Evolutionary conservation across 139 green algal species (phyloP).

Genomic region (Yamagishiella unicocca): DNA sequence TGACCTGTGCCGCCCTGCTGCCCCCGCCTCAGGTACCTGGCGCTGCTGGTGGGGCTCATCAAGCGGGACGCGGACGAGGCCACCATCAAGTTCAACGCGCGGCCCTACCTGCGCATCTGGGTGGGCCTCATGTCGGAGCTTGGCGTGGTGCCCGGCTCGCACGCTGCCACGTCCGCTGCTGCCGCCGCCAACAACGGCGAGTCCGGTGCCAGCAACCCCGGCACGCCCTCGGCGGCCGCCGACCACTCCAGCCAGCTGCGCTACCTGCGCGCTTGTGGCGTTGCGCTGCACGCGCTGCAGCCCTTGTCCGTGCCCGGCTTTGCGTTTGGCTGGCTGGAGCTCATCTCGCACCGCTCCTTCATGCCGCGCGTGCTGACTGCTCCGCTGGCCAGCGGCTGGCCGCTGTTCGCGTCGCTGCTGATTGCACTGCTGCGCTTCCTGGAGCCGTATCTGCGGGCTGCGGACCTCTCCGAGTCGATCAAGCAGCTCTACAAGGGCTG

Average conservation of each 20-base stretch:
- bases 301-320: conserved; percentile 93
- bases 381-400: conserved; percentile 53
- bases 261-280: conserved; percentile 49
- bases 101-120: conserved; percentile 95
- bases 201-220: background rate
- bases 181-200: background rate
- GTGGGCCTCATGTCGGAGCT: conserved; percentile 90
- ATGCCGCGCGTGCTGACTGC: conserved; percentile 93
- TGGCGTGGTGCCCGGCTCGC: conserved; percentile 32
- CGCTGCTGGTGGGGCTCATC: conserved; percentile 74
- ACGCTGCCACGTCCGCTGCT: conserved; percentile 10
- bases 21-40: conserved; percentile 69
- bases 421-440: conserved; percentile 93
- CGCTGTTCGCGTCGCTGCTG: conserved; percentile 67
- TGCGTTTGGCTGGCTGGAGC: conserved; percentile 96
- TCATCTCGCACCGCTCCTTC: conserved; percentile 91
- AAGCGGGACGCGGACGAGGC: conserved; percentile 84
- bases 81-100: conserved; percentile 85
- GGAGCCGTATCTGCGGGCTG: conserved; percentile 94
- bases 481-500: conserved; percentile 96
- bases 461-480: conserved; percentile 84
- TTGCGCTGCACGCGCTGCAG: conserved; percentile 81
- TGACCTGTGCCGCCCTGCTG: background rate
- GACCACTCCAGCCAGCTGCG: conserved; percentile 11
- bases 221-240: conserved; percentile 24